Evolutionary conservation across 768 basidiomycete species (phyloP).

Genomic region (Hemileccinum impolitum): DNA sequence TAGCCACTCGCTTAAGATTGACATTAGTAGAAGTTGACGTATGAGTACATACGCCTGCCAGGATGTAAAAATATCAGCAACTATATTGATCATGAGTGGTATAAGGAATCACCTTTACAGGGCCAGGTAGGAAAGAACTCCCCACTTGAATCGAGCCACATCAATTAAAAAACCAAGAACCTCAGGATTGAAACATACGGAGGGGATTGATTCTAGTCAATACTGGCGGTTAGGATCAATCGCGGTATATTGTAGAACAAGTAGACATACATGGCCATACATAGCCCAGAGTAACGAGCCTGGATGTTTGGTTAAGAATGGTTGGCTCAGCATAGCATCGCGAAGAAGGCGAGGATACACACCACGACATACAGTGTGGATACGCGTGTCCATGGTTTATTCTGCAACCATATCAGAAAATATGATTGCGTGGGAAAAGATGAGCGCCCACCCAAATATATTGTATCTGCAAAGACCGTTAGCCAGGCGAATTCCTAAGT

Average conservation of each 20-base stretch:
- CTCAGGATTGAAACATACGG: not conserved
- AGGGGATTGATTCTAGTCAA: not conserved
- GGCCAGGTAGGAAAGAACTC: not conserved
- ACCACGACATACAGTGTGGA: not conserved
- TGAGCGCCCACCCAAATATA: not conserved
- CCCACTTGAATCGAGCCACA: not conserved
- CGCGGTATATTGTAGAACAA: not conserved
- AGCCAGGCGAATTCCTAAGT: no score
- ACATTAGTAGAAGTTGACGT: no score
- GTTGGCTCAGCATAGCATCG: no score
- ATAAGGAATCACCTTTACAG: not conserved
- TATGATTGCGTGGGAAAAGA: no score
- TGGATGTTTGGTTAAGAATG: not conserved
- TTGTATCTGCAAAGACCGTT: not conserved
- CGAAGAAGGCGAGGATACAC: not conserved
- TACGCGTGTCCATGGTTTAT: not conserved
- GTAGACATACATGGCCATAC: not conserved
- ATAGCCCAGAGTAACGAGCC: not conserved
- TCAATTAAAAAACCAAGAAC: not conserved
- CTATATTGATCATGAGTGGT: not conserved
- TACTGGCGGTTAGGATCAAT: not conserved
- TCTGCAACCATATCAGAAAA: not conserved
- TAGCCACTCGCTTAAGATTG: no score
- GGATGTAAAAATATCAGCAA: no score
- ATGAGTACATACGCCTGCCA: not conserved